Percentiles rank a stretch among this genome's conserved stretches.
These are phyloP conservation scores for Glonium stellatum DNA, from an alignment of 495 filamentous ascomycete species.

Conservation along the genomic window DNA sequence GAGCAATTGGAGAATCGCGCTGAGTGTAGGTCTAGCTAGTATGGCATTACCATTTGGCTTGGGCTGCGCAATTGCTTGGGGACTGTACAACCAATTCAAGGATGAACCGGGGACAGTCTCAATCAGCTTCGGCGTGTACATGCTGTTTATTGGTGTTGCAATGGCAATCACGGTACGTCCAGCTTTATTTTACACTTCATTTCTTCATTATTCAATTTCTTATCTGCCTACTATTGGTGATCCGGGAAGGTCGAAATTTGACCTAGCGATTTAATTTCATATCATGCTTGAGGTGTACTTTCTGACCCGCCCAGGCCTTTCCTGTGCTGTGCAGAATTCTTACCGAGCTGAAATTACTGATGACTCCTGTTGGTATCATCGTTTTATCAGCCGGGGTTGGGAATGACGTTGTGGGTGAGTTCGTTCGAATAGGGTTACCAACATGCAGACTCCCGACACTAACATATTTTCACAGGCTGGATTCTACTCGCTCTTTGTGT, in stretches of 20 bases:
- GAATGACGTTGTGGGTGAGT: slow-evolving; percentile 78
- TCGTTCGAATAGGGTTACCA: not conserved
- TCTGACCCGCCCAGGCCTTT: slow-evolving; percentile 54
- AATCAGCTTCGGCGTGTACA: slow-evolving; percentile 73
- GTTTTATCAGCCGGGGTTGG: slow-evolving; percentile 90
- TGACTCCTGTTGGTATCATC: slow-evolving; percentile 79
- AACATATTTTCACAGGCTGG: slow-evolving; percentile 46
- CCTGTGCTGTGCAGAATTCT: slow-evolving; percentile 92
- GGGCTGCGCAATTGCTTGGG: slow-evolving; percentile 74
- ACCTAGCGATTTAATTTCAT: too few relatives aligned
- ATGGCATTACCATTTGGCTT: slow-evolving; percentile 75
- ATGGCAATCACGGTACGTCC: slow-evolving; percentile 74
- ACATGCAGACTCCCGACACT: slow-evolving; percentile 9
- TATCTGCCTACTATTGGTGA: too few relatives aligned
- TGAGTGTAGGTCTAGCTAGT: slow-evolving; percentile 74
- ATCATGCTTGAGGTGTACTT: too few relatives aligned
- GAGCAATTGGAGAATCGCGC: slow-evolving; percentile 78
- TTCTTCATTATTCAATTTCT: too few relatives aligned
- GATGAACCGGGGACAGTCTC: slow-evolving; percentile 53
- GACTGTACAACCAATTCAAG: slow-evolving; percentile 73
- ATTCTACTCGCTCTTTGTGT: slow-evolving; percentile 91
- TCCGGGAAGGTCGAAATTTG: too few relatives aligned
- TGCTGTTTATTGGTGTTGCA: slow-evolving; percentile 90
- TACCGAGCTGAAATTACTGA: slow-evolving; percentile 82
- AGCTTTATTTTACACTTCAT: not conserved